Base-by-base conservation (phyloP, 805 yeast genomes). In the Sugiyamaella valdiviana region DNA sequence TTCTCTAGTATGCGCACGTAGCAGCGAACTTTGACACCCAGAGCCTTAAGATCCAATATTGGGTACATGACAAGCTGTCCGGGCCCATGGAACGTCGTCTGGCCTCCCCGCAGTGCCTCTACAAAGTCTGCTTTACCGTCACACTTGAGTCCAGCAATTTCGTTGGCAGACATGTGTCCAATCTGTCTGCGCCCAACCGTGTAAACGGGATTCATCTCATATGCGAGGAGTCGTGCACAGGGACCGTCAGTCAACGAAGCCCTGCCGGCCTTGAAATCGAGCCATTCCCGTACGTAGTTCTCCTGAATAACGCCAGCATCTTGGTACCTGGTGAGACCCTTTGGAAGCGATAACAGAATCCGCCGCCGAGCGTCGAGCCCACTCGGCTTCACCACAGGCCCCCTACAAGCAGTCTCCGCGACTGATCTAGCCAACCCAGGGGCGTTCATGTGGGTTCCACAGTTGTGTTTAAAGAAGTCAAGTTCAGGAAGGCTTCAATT, bases 31-130 rank as follows among this genome's bases (percentile, higher is more conserved):
- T 82, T 72, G 42, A 85, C 67, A 44, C 71, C 59, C 57, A 85
- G 84, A 26, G 76, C 73, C 53, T 75, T 74, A 46, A 93, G 69
- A 63, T 93, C 90, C 24, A 85, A 46, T 1, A 93, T 74, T 9
- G 93, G 82, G 61, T 91, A 93, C 4, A 87, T 79, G 1, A 90
- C 96, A 36, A 88, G 62, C 65, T 93, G 99, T 0, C 99, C 99
- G 1, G 93, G 85, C 0, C 98, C 98, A 68, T 93, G 99, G 72
- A 86, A 93, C 0, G 99, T 93, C 1, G 93, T 79, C 63, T 93
- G 95, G 0, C 99, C 99, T 14, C 99, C 99, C 52, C 99, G 72
- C 46, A 80, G 80, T 0, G 93, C 77, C 58, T 86, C 91, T n/a
- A 82, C 75, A 60, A 79, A 85, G 24, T 73, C 73, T 14, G 89